Conservation (phyloP, 495 filamentous ascomycete genomes). For the Darksidea phi region DNA sequence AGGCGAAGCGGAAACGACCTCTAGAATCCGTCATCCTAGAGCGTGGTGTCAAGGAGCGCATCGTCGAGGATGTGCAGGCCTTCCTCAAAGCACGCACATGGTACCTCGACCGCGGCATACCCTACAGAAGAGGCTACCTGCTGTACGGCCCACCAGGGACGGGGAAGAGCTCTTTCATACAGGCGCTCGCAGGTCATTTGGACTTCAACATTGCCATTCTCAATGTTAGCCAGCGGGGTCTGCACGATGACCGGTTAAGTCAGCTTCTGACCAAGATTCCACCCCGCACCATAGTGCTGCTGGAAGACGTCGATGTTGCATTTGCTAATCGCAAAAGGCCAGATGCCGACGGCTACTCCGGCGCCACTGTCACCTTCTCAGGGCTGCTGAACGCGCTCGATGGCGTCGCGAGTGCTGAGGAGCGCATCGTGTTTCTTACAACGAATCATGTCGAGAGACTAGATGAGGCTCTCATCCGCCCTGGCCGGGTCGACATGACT, state of each 20-base stretch:
- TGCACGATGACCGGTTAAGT: slow-evolving; percentile 90
- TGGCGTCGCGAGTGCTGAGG: slow-evolving; percentile 91
- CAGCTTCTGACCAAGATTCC: slow-evolving; percentile 86
- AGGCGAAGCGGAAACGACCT: slow-evolving; percentile 82
- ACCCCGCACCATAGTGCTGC: slow-evolving; percentile 75
- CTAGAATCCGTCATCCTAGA: slow-evolving; percentile 86
- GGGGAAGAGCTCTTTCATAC: slow-evolving; percentile 95
- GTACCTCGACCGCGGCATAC: slow-evolving; percentile 94
- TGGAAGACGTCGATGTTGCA: slow-evolving; percentile 95
- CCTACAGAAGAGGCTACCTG: slow-evolving; percentile 89
- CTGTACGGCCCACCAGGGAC: slow-evolving; percentile 92
- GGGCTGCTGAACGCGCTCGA: slow-evolving; percentile 91
- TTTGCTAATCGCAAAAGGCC: slow-evolving; percentile 73
- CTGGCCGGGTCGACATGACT: slow-evolving; percentile 91
- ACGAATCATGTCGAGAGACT: slow-evolving; percentile 91
- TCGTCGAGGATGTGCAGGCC: slow-evolving; percentile 81
- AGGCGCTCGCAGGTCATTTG: slow-evolving; percentile 85
- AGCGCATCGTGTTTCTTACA: slow-evolving; percentile 89
- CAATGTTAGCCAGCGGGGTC: slow-evolving; percentile 86
- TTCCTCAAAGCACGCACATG: slow-evolving; percentile 77
- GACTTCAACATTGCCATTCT: slow-evolving; percentile 94
- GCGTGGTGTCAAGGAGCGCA: slow-evolving; percentile 75
- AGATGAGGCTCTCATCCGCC: slow-evolving; percentile 84
- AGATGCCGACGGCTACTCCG: slow-evolving; percentile 81
- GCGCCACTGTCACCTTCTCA: slow-evolving; percentile 92